phyloP scores from a whole-genome alignment of 2,329 filamentous ascomycete species.

The Colletotrichum siamense region DNA sequence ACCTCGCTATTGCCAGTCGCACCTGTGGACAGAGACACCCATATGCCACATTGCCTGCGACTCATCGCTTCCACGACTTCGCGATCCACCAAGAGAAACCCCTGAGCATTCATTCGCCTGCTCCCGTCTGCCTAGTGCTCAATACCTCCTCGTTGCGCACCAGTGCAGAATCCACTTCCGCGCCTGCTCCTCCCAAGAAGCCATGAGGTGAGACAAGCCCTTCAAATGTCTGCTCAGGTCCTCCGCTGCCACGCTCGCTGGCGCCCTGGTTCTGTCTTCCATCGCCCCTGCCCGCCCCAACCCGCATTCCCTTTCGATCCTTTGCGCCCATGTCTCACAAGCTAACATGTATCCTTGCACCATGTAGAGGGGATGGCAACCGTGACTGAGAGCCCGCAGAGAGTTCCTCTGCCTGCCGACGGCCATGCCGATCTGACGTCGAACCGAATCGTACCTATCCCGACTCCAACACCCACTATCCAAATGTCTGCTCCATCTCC shows the following conservation, averaged over 20 bases:
- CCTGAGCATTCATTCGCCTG: not conserved
- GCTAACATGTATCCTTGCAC: slow-evolving; percentile 23
- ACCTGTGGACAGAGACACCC: not conserved
- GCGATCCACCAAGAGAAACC: not conserved
- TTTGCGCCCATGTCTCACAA: slow-evolving; percentile 15
- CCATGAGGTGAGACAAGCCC: slow-evolving; percentile 21
- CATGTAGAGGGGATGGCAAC: slow-evolving; percentile 56
- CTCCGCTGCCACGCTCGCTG: slow-evolving; percentile 17
- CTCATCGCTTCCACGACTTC: not conserved
- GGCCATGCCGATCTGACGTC: slow-evolving; percentile 51
- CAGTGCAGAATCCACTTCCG: not conserved
- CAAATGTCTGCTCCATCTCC: slow-evolving; percentile 64
- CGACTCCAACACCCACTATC: slow-evolving; percentile 61
- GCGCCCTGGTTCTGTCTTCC: slow-evolving; percentile 19
- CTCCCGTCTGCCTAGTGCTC: not conserved
- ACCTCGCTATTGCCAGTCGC: not conserved
- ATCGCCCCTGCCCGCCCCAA: not conserved
- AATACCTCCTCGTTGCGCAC: not conserved
- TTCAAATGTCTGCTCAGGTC: slow-evolving; percentile 1
- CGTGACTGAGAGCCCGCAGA: slow-evolving; percentile 56
- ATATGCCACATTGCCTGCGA: not conserved
- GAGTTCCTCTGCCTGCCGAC: slow-evolving; percentile 44
- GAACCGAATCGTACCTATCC: slow-evolving; percentile 54
- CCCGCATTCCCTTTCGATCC: slow-evolving; percentile 10
- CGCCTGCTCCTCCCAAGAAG: slow-evolving; percentile 6